phyloP scores from a whole-genome alignment of 331 rosid species.

The Malus hybrid region DNA sequence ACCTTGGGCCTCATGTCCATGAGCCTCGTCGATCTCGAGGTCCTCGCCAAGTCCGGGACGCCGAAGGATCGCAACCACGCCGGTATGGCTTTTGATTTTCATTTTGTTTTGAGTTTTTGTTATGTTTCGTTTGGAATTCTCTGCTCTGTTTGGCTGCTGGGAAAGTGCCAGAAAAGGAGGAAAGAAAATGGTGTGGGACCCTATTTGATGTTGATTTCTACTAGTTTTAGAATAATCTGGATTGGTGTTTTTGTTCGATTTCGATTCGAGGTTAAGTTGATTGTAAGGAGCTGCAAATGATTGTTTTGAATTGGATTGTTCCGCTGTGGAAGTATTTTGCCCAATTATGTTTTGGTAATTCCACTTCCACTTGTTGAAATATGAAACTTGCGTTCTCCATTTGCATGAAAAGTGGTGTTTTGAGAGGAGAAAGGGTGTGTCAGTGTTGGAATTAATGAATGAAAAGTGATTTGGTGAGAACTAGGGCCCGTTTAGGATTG shows the following conservation, averaged over 20 bases:
- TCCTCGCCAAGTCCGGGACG: slow-evolving; percentile 83
- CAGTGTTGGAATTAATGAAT: neutral
- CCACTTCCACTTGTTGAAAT: neutral
- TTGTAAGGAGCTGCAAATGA: neutral
- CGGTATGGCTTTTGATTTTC: slow-evolving; percentile 24
- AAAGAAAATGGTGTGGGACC: neutral
- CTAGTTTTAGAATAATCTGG: neutral
- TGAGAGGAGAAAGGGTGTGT: neutral
- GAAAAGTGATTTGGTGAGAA: neutral
- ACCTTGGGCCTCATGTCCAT: slow-evolving; percentile 97
- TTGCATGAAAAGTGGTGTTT: neutral
- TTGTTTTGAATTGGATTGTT: slow-evolving; percentile 7
- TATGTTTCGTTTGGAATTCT: neutral
- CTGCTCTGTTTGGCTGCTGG: slow-evolving; percentile 6
- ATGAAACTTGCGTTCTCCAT: neutral
- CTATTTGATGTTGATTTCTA: neutral
- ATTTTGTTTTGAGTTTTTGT: neutral
- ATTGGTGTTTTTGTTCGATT: neutral
- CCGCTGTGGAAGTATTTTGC: neutral
- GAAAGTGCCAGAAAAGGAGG: neutral
- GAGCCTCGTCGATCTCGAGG: slow-evolving; percentile 97
- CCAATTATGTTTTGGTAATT: neutral
- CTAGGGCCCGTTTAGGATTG: neutral
- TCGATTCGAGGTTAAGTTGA: neutral
- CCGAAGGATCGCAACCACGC: slow-evolving; percentile 67